Base-by-base conservation (phyloP, 2,329 filamentous ascomycete genomes). In the Thielaviopsis musarum region DNA sequence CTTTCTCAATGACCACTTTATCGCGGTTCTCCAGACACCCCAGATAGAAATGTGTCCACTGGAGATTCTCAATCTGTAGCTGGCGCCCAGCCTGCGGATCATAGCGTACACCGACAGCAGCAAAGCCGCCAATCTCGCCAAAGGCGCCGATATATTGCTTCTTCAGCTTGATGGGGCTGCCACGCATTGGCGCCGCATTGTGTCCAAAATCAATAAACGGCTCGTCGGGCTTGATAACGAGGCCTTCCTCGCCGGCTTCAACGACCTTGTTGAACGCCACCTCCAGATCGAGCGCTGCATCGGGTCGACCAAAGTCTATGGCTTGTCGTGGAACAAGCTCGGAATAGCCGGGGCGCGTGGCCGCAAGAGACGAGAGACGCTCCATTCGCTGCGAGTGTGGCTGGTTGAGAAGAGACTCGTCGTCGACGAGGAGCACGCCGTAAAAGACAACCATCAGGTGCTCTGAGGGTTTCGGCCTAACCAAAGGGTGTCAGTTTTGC, bases 61-160 rank as follows among this genome's bases (percentile, higher is more conserved):
- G 77, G 52, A 87, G 66, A 19, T 76, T 74, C 5, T 74, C 72
- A 2, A 84, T 69, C 4, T 73, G 70, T 54, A 81, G 77, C 7
- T 75, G 73, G 53, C 74, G 75, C 7, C 84, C 85, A 62, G 82
- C 79, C 56, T 76, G 73, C 2, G 84, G 72, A 64, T 89, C 80
- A 65, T 85, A 90, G 19, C 81, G 81, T 5, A 82, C 90, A 0
- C 88, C 90, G 2, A 95, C 73, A 1, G 91, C 77, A 1, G 86
- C 84, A 67, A 95, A 87, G 68, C 95, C 91, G 10, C 87, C 87
- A 30, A 89, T 81, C 62, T 94, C 90, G 0, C 89, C 88, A 67
- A 91, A 81, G 2, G 82, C 82, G 26, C 78, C 76, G 45, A 95
- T 71, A 65, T 94, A 95, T 66, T 93, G 88, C 66, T 89, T 89